These are phyloP conservation scores for Cynanchum wilfordii DNA, from an alignment of 257 asterid species.

Conservation along the genomic window DNA sequence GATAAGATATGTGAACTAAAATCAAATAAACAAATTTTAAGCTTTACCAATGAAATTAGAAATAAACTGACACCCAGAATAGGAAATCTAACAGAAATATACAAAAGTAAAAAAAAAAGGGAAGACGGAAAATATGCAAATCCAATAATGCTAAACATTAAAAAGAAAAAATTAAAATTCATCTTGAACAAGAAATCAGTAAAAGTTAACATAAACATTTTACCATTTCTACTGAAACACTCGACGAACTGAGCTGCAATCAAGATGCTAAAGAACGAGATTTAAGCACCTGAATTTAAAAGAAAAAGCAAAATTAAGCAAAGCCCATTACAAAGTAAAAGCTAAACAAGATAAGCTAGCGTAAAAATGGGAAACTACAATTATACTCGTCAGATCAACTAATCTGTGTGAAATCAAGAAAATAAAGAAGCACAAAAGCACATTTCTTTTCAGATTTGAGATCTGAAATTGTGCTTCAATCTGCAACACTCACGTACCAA, in stretches of 20 bases:
- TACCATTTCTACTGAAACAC: constrained; percentile 21
- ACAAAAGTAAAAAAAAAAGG: neutral
- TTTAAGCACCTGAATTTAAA: constrained; percentile 17
- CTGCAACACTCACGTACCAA: constrained; percentile 13
- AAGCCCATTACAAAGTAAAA: constrained; percentile 4
- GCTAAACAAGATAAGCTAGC: neutral
- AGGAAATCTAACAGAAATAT: neutral
- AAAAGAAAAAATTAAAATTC: neutral
- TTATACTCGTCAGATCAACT: constrained; percentile 12
- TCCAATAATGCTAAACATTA: neutral
- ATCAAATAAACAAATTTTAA: neutral
- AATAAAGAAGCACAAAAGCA: neutral
- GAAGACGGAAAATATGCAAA: neutral
- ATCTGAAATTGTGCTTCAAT: constrained; percentile 17
- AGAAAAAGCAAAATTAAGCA: constrained; percentile 9
- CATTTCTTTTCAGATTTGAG: constrained; percentile 13
- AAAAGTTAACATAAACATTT: neutral
- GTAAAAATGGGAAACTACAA: neutral
- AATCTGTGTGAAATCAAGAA: neutral
- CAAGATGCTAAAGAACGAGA: neutral
- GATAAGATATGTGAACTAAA: neutral
- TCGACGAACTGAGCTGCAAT: neutral
- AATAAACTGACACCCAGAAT: neutral
- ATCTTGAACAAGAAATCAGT: neutral
- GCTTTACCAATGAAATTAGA: neutral